Evolutionary conservation across 2,329 filamentous ascomycete species (phyloP).

Genomic region (Raffaelea albimanens): DNA sequence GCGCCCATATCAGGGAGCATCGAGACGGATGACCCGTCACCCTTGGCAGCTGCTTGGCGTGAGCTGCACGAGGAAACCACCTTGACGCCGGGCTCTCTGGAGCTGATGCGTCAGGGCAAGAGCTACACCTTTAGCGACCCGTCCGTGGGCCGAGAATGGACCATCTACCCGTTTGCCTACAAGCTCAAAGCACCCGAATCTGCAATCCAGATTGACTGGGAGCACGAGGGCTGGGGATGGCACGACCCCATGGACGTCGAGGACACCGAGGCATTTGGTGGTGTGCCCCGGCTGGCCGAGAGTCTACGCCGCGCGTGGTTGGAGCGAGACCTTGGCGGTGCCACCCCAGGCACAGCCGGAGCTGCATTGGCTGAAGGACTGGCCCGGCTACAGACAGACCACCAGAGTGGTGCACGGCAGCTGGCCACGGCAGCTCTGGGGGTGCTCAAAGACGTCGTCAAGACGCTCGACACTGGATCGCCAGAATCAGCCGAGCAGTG

Average conservation of each 20-base stretch:
- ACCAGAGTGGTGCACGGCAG: constrained; percentile 49
- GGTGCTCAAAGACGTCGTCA: constrained; percentile 37
- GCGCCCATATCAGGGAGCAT: constrained; percentile 56
- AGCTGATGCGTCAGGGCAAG: constrained; percentile 46
- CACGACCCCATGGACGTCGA: constrained; percentile 40
- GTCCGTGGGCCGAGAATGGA: constrained; percentile 47
- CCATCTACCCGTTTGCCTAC: constrained; percentile 53
- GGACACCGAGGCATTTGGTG: constrained; percentile 34
- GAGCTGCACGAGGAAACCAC: constrained; percentile 55
- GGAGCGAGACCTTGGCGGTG: constrained; percentile 36
- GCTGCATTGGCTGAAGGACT: constrained; percentile 36
- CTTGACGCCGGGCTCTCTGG: constrained; percentile 35
- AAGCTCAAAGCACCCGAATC: constrained; percentile 34
- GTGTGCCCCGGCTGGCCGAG: constrained; percentile 48
- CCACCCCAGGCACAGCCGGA: constrained; percentile 26
- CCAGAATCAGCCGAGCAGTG: constrained; percentile 27
- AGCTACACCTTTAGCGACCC: constrained; percentile 47
- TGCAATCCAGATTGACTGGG: constrained; percentile 49
- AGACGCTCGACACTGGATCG: constrained; percentile 17
- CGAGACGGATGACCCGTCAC: constrained; percentile 39
- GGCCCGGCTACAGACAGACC: constrained; percentile 40
- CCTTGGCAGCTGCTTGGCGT: constrained; percentile 49
- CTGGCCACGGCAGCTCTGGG: constrained; percentile 44
- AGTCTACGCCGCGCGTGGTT: constrained; percentile 52
- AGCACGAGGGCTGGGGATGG: constrained; percentile 51